Evolutionary conservation across 1,139 yeast species (phyloP).

Genomic region (Saccharomyces hybrid): DNA sequence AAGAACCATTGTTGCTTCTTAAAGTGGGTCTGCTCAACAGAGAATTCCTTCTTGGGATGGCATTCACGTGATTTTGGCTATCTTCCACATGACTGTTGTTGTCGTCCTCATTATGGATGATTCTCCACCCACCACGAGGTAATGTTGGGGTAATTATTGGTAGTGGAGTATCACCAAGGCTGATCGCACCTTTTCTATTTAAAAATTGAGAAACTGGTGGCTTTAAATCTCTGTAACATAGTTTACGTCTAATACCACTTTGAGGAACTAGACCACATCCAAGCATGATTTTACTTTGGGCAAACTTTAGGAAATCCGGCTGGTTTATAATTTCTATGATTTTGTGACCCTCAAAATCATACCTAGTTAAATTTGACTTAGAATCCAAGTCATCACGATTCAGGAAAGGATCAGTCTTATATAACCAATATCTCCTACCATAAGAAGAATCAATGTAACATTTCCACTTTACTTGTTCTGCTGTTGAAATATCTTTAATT

Average conservation of each 20-base stretch:
- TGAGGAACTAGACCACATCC: constrained; percentile 30
- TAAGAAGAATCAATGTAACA: constrained; percentile 34
- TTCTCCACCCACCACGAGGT: constrained; percentile 33
- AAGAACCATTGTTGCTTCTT: not conserved
- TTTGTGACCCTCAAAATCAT: constrained; percentile 61
- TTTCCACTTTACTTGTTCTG: constrained; percentile 43
- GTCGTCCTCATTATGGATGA: constrained; percentile 13
- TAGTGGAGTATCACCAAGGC: constrained; percentile 19
- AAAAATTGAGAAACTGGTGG: constrained; percentile 31
- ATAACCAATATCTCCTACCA: constrained; percentile 83
- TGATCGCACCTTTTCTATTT: constrained; percentile 27
- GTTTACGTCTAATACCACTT: constrained; percentile 24
- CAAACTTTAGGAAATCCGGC: constrained; percentile 56
- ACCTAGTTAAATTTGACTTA: constrained; percentile 37
- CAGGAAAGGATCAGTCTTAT: constrained; percentile 39
- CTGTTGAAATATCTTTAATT: constrained; percentile 19
- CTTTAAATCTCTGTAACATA: constrained; percentile 27
- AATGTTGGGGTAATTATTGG: constrained; percentile 26
- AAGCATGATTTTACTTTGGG: constrained; percentile 48
- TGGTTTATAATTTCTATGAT: constrained; percentile 47
- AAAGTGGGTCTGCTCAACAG: not conserved
- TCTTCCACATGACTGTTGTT: constrained; percentile 5
- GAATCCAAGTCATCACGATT: constrained; percentile 32
- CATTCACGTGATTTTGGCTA: constrained; percentile 2
- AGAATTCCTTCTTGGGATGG: not conserved